Evolutionary conservation across 2,329 filamentous ascomycete genomes (phyloP), one percentile per base, ranked within the genome.

Genomic region (Pseudocercospora fuligena): DNA sequence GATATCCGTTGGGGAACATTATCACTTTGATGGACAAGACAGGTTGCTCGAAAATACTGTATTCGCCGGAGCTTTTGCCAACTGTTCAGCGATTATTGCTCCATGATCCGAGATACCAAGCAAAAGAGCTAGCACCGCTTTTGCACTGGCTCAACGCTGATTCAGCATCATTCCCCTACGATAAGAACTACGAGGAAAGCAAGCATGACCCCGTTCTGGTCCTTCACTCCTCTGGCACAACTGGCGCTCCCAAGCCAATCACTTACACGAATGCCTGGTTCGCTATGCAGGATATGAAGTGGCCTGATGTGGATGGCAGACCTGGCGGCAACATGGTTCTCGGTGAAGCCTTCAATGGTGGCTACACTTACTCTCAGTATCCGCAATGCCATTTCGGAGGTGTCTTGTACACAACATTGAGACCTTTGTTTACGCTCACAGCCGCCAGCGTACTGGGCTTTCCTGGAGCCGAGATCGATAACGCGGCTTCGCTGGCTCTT

Each of bases 1-100:
- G 53, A 16, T 58, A 63, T 31, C 61, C 61, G 19, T 23, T 63
- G 5, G n/a, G 43, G 14, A 56, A 56, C 31, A 57, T 63, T 23
- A 8, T 43, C 19, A 27, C 40, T 9, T 11, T 63, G n/a, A 47
- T 63, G 31, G 36, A 46, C 9, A 36, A 63, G 36, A 63, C 51
- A 3, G n/a, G 56, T 5, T 63, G 61, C 53, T 33, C 31, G 5
- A 63, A 63, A 33, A 49, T 49, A 3, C 33, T 63, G 4, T 57
- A 63, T 23, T 47, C 61, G 4, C 11, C 23, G n/a, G 49, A 57
- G 51, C 19, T 56, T 46, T 8, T 46, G 19, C 14, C 40, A 19
- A 46, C 40, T 46, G 40, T 46, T 9, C 5, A 46, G 19, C 40
- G 16, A 46, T 16, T 46, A 12, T 12, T 46, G 40, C 14, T 19